These are phyloP conservation scores for Whalleya microplaca DNA, from an alignment of 2,329 filamentous ascomycete genomes.

Conservation along the genomic window DNA sequence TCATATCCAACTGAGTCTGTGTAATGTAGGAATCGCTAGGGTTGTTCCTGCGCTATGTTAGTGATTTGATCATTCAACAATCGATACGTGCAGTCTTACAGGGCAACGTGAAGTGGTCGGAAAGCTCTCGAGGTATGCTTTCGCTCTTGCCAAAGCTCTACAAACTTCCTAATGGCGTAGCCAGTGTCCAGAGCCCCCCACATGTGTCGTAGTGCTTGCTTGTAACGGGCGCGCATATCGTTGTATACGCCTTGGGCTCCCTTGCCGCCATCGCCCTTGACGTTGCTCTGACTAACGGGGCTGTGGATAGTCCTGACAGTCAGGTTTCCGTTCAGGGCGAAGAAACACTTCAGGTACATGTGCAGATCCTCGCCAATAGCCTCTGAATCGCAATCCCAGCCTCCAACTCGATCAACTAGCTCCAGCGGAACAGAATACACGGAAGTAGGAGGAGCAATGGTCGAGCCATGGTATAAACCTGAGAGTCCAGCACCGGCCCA, in stretches of 20 bases:
- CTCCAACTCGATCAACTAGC: slow-evolving; percentile 69
- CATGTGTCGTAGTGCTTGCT: slow-evolving; percentile 75
- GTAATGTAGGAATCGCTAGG: slow-evolving; percentile 52
- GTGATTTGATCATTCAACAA: not conserved
- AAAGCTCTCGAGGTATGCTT: slow-evolving; percentile 60
- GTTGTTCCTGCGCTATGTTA: slow-evolving; percentile 43
- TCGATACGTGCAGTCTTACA: slow-evolving; percentile 36
- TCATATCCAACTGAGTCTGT: slow-evolving; percentile 46
- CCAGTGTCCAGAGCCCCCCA: slow-evolving; percentile 74
- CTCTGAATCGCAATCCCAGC: slow-evolving; percentile 72
- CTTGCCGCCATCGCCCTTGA: slow-evolving; percentile 61
- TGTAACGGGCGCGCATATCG: slow-evolving; percentile 69
- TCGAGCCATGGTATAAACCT: slow-evolving; percentile 65
- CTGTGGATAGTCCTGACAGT: slow-evolving; percentile 66
- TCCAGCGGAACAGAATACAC: slow-evolving; percentile 73
- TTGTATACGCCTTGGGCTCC: slow-evolving; percentile 57
- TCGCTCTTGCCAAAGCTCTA: slow-evolving; percentile 61
- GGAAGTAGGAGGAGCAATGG: slow-evolving; percentile 71
- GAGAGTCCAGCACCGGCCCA: slow-evolving; percentile 75
- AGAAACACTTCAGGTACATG: slow-evolving; percentile 81
- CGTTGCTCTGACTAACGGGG: slow-evolving; percentile 74
- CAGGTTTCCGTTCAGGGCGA: slow-evolving; percentile 71
- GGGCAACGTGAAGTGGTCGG: slow-evolving; percentile 58
- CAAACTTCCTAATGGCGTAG: slow-evolving; percentile 61
- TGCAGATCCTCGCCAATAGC: slow-evolving; percentile 78